A percentile compares a stretch with the other conserved stretches of the same genome.
Conservation (phyloP, 305 asterid genomes). For the Solanum hybrid region DNA sequence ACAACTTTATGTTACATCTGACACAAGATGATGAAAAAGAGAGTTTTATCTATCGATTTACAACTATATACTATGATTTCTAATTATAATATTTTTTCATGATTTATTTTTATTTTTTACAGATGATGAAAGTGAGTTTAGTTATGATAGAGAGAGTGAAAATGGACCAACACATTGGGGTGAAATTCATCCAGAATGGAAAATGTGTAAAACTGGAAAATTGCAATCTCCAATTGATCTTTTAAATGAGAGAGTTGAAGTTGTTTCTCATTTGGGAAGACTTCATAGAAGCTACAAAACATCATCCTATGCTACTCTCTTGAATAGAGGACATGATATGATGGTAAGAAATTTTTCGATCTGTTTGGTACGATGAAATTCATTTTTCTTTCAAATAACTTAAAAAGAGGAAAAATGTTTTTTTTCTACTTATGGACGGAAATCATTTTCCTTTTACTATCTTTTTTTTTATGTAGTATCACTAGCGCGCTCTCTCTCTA, state of each 20-base stretch:
- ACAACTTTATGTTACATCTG: neutral
- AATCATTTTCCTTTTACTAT: neutral
- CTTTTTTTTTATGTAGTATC: neutral
- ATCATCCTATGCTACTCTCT: slow-evolving; percentile 42
- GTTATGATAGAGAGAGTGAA: slow-evolving; percentile 31
- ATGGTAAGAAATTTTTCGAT: slow-evolving; percentile 30
- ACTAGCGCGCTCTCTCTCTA: too few species aligned
- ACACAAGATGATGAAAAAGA: neutral
- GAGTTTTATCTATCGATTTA: neutral
- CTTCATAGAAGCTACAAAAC: slow-evolving; percentile 31
- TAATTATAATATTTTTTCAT: neutral
- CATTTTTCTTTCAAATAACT: neutral
- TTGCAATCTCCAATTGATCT: slow-evolving; percentile 74
- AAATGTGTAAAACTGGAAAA: slow-evolving; percentile 30
- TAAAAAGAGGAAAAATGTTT: neutral
- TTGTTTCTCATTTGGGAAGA: slow-evolving; percentile 35
- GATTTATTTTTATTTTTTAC: neutral
- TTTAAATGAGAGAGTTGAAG: slow-evolving; percentile 34
- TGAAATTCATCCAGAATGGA: slow-evolving; percentile 46
- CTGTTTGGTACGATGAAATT: neutral
- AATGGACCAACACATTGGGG: slow-evolving; percentile 63
- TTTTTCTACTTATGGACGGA: neutral
- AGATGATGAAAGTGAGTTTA: slow-evolving; percentile 64
- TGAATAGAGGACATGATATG: slow-evolving; percentile 74
- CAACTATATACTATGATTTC: neutral